These are phyloP conservation scores for Erythrobasidium yunnanense DNA, from an alignment of 768 basidiomycete genomes.

Conservation along the genomic window DNA sequence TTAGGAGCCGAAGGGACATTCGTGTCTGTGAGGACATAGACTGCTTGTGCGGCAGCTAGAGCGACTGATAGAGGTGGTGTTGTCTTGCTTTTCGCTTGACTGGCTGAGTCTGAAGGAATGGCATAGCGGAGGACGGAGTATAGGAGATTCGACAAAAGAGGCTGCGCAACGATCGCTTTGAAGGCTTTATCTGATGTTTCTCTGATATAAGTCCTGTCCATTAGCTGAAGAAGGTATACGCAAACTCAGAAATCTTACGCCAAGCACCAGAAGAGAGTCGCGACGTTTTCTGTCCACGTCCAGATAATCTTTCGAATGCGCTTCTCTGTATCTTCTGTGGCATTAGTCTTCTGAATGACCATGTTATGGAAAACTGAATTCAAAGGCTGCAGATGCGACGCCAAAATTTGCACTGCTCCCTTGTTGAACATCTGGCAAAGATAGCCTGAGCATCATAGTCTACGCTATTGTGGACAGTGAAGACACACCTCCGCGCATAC, in stretches of 20 bases:
- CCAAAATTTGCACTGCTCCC: background rate
- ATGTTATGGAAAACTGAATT: background rate
- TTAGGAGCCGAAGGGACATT: conserved; percentile 17
- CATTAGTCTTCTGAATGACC: background rate
- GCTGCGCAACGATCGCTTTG: conserved; percentile 12
- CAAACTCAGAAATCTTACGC: conserved; percentile 18
- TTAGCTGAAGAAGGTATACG: background rate
- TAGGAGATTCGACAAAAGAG: conserved; percentile 6
- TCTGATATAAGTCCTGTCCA: background rate
- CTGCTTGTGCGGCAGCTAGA: conserved; percentile 23
- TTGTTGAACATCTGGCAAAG: conserved; percentile 29
- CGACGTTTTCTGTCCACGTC: conserved; percentile 24
- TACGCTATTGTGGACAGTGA: no score
- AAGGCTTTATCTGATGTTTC: conserved; percentile 25
- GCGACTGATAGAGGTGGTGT: conserved; percentile 9
- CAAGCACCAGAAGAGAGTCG: conserved; percentile 28
- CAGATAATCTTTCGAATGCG: conserved; percentile 19
- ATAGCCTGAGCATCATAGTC: background rate
- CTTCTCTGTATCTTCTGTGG: conserved; percentile 18
- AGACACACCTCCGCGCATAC: conserved; percentile 30
- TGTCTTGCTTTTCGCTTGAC: background rate
- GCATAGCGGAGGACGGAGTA: conserved; percentile 5
- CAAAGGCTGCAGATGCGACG: background rate
- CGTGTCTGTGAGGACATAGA: conserved; percentile 16
- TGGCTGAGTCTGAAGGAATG: background rate